A percentile compares a stretch with the other conserved stretches of the same genome.
These are phyloP conservation scores for Massospora cicadina DNA, from an alignment of 371 early-diverging fungal species.

Conservation along the genomic window DNA sequence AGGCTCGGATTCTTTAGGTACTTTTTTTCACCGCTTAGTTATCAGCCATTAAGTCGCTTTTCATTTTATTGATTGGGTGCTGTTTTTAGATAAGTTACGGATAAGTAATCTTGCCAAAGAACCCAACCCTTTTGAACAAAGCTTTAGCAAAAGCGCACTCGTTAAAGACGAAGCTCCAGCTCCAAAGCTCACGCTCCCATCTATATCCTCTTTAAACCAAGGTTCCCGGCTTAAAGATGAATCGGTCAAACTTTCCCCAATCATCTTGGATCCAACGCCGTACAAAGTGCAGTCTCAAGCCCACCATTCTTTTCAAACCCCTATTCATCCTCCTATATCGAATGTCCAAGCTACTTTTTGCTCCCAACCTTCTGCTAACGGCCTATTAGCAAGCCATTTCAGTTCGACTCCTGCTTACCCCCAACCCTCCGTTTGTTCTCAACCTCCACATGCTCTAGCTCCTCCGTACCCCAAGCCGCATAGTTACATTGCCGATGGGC, in stretches of 20 bases:
- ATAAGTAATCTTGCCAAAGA: constrained; percentile 11
- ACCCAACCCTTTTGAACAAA: constrained; percentile 11
- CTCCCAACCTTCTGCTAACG: background rate
- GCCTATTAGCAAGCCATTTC: background rate
- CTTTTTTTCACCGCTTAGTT: background rate
- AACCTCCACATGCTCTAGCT: no score
- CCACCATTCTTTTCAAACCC: background rate
- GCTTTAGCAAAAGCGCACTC: constrained; percentile 1
- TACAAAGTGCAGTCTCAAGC: constrained; percentile 16
- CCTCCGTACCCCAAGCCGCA: background rate
- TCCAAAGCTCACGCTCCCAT: constrained; percentile 10
- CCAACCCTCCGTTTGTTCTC: background rate
- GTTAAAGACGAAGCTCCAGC: constrained; percentile 13
- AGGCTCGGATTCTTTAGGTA: background rate
- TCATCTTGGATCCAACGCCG: constrained; percentile 17
- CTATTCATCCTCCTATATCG: constrained; percentile 6
- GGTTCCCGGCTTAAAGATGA: constrained; percentile 15
- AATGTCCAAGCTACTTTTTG: background rate
- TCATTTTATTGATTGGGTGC: no score
- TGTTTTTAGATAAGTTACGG: background rate
- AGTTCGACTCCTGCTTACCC: background rate
- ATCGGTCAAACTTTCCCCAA: constrained; percentile 19
- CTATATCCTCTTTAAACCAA: constrained; percentile 11
- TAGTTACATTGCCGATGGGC: background rate
- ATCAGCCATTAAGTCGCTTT: no score